Percentiles rank a stretch among this genome's conserved stretches.
These are phyloP conservation scores for Larix kaempferi DNA, from an alignment of 75 land plant genomes.

Conservation along the genomic window DNA sequence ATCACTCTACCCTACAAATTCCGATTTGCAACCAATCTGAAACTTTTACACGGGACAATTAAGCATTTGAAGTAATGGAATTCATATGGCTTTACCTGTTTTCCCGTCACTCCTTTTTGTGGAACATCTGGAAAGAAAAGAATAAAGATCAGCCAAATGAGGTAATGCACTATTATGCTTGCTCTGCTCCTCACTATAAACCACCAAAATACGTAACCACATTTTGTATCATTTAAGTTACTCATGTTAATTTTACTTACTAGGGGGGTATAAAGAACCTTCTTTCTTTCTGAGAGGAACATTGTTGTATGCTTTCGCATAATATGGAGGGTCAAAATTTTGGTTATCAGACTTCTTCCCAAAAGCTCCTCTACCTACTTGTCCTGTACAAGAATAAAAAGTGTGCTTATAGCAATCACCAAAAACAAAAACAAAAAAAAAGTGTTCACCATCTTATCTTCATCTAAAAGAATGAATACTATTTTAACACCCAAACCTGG, in stretches of 20 bases:
- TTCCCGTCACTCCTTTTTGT: neutral
- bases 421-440: neutral
- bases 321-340: neutral
- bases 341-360: neutral
- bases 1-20: too few relatives aligned
- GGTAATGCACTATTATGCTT: neutral
- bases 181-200: neutral
- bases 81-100: neutral
- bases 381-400: neutral
- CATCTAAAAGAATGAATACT: too few relatives aligned
- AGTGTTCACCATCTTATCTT: too few relatives aligned
- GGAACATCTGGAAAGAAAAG: constrained; percentile 3
- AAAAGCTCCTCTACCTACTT: neutral
- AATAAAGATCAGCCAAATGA: neutral
- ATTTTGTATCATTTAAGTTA: neutral
- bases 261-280: neutral
- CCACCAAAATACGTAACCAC: too few relatives aligned
- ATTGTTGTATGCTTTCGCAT: neutral
- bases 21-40: too few relatives aligned
- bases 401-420: neutral
- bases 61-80: too few relatives aligned
- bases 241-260: neutral
- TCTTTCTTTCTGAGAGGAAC: neutral
- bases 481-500: too few relatives aligned
- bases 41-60: too few relatives aligned